Evolutionary conservation across 805 yeast genomes (phyloP), one percentile per base, ranked within the genome.

Genomic region (Martiniozyma abietophila): DNA sequence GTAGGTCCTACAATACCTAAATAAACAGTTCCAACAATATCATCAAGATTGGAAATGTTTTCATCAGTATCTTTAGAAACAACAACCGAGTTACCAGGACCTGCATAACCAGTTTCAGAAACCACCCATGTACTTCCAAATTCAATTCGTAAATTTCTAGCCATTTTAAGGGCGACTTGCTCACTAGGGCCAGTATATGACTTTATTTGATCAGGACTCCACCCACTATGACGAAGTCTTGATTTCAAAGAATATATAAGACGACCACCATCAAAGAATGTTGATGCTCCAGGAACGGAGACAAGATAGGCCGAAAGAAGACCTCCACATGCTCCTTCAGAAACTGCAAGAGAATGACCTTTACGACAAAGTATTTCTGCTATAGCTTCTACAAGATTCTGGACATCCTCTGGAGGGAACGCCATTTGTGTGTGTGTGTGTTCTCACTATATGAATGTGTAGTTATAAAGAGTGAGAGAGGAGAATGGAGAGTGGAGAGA

Each of bases 291-390:
- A 0, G 94, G 88, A 4, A 81, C 74, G 1, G 89, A 71, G 5
- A 85, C 85, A 15, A 84, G 53, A 48, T 81, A 83, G 1, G 94
- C 82, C 4, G 92, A 77, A 6, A 84, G 59, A 11, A 84, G 64
- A 0, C 95, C 95, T 7, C 95, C 95, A 54, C 95, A 84, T 0
- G 95, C 94, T 3, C 88, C 86, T 48, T 84, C 95, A 5, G 88
- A 76, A 1, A 81, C 79, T 0, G 94, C 82, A 16, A 84, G 59
- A 1, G 94, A 80, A 51, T 78, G 76, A 10, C 65, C 56, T 18
- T 75, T 62, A 14, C 54, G 50, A 14, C 70, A 56, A 17, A 84
- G 63, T 5, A 76, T 61, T 23, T 53, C 56, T 0, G 92, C 76
- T 27, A 84, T 81, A 49, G 64, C 58, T 8, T 51, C 49, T 3